Conservation (phyloP, 768 basidiomycete species). For the Kwoniella sp. region DNA sequence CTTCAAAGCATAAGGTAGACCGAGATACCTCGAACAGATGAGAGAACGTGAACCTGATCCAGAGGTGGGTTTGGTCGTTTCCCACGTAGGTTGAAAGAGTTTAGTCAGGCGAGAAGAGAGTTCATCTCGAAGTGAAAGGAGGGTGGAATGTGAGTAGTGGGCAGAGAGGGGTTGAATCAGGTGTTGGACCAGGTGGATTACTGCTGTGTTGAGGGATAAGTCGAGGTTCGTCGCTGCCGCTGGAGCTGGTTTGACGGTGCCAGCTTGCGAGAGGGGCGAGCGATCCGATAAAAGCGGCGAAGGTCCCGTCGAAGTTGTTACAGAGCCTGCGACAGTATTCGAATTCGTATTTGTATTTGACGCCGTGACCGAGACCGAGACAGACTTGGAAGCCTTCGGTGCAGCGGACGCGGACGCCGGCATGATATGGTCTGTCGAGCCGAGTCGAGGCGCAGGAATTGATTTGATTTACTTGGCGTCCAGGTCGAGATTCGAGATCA, state of each 20-base stretch:
- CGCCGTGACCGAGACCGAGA: too few species aligned
- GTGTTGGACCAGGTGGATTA: constrained; percentile 38
- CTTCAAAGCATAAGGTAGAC: constrained; percentile 43
- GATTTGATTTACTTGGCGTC: too few species aligned
- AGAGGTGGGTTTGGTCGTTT: constrained; percentile 34
- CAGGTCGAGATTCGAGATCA: too few species aligned
- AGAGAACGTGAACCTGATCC: constrained; percentile 53
- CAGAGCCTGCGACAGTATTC: neutral
- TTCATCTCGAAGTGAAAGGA: constrained; percentile 32
- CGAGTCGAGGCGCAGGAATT: neutral
- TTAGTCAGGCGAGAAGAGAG: constrained; percentile 29
- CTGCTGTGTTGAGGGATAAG: constrained; percentile 40
- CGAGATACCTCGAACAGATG: constrained; percentile 43
- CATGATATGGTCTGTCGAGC: neutral
- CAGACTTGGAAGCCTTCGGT: neutral
- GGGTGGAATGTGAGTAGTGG: constrained; percentile 34
- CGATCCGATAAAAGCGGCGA: neutral
- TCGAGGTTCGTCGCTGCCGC: constrained; percentile 15
- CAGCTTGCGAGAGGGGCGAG: constrained; percentile 1
- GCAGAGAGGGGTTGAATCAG: constrained; percentile 41
- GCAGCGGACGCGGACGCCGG: neutral
- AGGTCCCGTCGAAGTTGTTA: neutral
- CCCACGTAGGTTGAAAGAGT: constrained; percentile 45
- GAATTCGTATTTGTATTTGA: neutral
- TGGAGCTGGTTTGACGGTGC: neutral